Conservation (phyloP, 495 filamentous ascomycete genomes). For the Astrothelium macrocarpum region DNA sequence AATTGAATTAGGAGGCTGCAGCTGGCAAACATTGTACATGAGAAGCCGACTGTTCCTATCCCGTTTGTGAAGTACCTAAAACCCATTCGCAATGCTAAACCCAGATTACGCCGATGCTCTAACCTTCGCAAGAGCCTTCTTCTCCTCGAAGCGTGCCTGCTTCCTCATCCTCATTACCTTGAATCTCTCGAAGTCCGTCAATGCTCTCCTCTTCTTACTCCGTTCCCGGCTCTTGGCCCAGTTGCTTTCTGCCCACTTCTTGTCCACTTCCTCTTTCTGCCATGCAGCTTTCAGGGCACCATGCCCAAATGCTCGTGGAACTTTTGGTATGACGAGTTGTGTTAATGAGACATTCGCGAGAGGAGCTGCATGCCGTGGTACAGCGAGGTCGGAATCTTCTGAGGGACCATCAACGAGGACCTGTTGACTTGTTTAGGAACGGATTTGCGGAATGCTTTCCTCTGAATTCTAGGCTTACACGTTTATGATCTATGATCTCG, state of each 20-base stretch:
- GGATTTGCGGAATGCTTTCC: neutral
- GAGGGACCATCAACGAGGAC: constrained; percentile 91
- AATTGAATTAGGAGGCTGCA: neutral
- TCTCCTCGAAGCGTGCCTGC: constrained; percentile 94
- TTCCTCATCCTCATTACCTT: constrained; percentile 97
- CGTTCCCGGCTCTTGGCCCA: constrained; percentile 84
- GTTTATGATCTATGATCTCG: constrained; percentile 99
- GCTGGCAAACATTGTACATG: constrained; percentile 2
- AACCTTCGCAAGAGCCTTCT: constrained; percentile 81
- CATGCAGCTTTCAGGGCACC: constrained; percentile 73
- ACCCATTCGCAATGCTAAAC: neutral
- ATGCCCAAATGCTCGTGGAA: constrained; percentile 77
- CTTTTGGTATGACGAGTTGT: constrained; percentile 74
- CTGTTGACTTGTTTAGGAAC: constrained; percentile 41
- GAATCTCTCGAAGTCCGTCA: constrained; percentile 99
- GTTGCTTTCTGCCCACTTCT: constrained; percentile 77
- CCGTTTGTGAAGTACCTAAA: neutral
- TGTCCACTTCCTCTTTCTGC: constrained; percentile 78
- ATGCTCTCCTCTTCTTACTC: constrained; percentile 72
- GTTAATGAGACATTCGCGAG: constrained; percentile 81
- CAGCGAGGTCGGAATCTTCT: constrained; percentile 53
- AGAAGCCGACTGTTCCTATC: neutral
- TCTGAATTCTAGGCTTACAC: constrained; percentile 57
- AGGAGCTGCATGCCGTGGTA: constrained; percentile 73
- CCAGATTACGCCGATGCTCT: constrained; percentile 29